Percentiles rank a stretch among this genome's conserved stretches.
Evolutionary conservation across 2,329 filamentous ascomycete genomes (phyloP).

Genomic region (Scedosporium dehoogii): DNA sequence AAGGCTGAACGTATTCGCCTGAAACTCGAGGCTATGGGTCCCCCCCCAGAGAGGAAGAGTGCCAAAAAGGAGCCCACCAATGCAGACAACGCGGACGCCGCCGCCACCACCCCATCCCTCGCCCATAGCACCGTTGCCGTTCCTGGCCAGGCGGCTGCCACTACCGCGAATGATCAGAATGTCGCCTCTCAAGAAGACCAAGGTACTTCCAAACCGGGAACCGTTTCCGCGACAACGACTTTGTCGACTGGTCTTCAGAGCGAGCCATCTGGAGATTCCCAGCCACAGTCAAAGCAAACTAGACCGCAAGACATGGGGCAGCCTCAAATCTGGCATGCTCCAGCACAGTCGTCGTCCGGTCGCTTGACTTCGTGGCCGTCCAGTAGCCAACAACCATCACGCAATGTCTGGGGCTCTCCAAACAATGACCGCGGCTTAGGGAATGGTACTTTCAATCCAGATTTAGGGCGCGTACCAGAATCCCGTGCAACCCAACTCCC

Average conservation of each 20-base stretch:
- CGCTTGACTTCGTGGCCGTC: constrained; percentile 4
- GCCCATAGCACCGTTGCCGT: neutral
- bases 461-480: constrained; percentile 41
- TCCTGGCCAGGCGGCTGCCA: neutral
- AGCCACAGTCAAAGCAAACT: constrained; percentile 1
- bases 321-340: constrained; percentile 8
- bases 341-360: constrained; percentile 1
- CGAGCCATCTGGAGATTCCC: neutral
- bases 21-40: constrained; percentile 62
- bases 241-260: neutral
- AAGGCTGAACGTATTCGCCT: constrained; percentile 60
- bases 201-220: neutral
- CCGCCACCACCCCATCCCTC: neutral
- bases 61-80: constrained; percentile 40
- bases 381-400: constrained; percentile 29
- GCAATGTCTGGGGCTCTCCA: constrained; percentile 69
- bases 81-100: constrained; percentile 24
- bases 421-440: constrained; percentile 62
- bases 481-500: constrained; percentile 21
- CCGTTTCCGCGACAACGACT: neutral
- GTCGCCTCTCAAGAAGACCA: constrained; percentile 15
- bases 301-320: neutral
- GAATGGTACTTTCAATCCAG: constrained; percentile 65
- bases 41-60: constrained; percentile 50
- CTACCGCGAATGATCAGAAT: constrained; percentile 21